Evolutionary conservation across 2,329 filamentous ascomycete genomes (phyloP), one percentile per base, ranked within the genome.

Genomic region (Xylariaceae sp.): DNA sequence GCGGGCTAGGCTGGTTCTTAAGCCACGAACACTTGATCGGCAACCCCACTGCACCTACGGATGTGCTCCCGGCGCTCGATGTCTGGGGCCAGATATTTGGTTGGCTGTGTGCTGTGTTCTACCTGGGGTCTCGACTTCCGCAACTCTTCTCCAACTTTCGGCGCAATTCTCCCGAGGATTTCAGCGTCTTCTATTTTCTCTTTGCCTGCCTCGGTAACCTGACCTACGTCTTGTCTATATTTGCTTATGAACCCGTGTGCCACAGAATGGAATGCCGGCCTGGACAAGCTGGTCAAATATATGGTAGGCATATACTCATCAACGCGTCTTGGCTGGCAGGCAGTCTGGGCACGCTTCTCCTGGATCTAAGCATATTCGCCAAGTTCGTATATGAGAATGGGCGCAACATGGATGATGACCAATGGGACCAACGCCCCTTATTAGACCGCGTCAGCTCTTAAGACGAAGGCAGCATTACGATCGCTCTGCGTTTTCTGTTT

Each of bases 131-230:
- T 0, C 87, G 94, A 8, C 73, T 97, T 6, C 94, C 94, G 0
- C 94, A 99, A 73, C 78, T 99, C 1, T 78, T 96, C 7, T 82
- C 97, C 49, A 99, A 97, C 71, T 95, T 89, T 75, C 84, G 89
- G 18, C 86, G 94, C 58, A 95, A 95, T 74, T 92, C 87, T 41
- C 96, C 92, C 1, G 92, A 97, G 52, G 94, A 94, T 3, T 86
- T 99, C 18, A 92, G 88, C 60, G 85, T 96, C 74, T 80, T 97
- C 10, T 99, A 97, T 73, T 97, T 97, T 75, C 77, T 97, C 19
- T 97, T 99, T 69, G 94, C 94, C 4, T 97, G 92, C 68, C 83
- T 97, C 5, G 94, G 94, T 2, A 99, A 99, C 69, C 71, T 96
- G 60, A 96, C 92, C 0, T 97, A 95, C 66, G 92, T 96, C 16